phyloP scores from a whole-genome alignment of 2,329 filamentous ascomycete species.

The Botryotinia convoluta region DNA sequence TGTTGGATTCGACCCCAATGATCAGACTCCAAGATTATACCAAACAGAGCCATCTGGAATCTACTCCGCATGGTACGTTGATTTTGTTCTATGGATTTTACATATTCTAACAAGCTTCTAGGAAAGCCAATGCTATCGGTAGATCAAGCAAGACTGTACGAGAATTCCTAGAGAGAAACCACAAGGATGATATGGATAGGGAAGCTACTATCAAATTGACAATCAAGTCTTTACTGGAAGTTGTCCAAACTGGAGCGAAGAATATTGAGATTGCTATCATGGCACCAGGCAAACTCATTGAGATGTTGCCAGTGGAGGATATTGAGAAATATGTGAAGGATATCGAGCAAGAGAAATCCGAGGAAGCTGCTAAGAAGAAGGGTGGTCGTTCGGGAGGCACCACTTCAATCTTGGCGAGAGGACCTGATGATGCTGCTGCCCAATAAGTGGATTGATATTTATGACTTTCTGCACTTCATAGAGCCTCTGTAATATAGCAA shows the following conservation, averaged over 20 bases:
- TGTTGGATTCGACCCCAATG: slow-evolving; percentile 95
- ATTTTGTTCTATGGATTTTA: slow-evolving; percentile 31
- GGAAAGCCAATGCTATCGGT: slow-evolving; percentile 99
- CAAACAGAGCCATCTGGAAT: slow-evolving; percentile 99
- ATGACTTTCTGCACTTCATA: slow-evolving; percentile 30
- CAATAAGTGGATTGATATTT: slow-evolving; percentile 25
- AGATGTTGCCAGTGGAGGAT: slow-evolving; percentile 92
- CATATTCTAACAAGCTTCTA: slow-evolving; percentile 42
- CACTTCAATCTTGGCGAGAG: slow-evolving; percentile 71
- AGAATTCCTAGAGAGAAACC: slow-evolving; percentile 97
- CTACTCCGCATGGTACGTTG: slow-evolving; percentile 89
- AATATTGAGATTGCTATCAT: slow-evolving; percentile 99
- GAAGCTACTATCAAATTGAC: slow-evolving; percentile 95
- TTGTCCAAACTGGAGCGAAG: slow-evolving; percentile 98
- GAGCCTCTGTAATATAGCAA: slow-evolving; percentile 39
- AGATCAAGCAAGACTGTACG: slow-evolving; percentile 98
- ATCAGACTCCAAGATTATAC: slow-evolving; percentile 84
- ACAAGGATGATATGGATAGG: slow-evolving; percentile 96
- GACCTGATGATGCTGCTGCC: slow-evolving; percentile 42
- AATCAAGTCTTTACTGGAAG: slow-evolving; percentile 96
- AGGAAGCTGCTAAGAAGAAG: slow-evolving; percentile 98
- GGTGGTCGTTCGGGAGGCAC: slow-evolving; percentile 69
- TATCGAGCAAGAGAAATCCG: slow-evolving; percentile 99
- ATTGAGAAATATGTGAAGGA: slow-evolving; percentile 98
- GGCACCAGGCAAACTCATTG: slow-evolving; percentile 85